Percentiles rank a stretch among this genome's conserved stretches.
phyloP scores from a whole-genome alignment of 1,284 basidiomycete species.

The Rhodotorula sp. region DNA sequence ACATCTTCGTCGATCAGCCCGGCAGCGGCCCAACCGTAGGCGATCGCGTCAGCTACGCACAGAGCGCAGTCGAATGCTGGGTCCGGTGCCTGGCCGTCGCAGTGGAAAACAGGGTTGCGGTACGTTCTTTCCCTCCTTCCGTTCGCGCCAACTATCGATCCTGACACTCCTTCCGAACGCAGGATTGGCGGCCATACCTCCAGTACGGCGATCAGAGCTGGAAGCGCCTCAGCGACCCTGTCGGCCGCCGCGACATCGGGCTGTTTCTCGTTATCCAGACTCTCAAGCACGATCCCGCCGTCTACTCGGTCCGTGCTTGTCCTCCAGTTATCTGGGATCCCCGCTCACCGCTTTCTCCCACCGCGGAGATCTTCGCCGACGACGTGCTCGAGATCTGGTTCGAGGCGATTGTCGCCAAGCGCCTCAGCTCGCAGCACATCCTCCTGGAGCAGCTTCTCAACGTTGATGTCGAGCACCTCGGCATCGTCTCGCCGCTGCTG shows the following conservation, averaged over 20 bases:
- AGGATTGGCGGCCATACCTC: constrained; percentile 70
- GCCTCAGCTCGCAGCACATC: constrained; percentile 61
- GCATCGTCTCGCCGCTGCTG: constrained; percentile 15
- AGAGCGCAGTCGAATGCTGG: constrained; percentile 74
- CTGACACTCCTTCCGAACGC: constrained; percentile 11
- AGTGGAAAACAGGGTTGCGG: constrained; percentile 63
- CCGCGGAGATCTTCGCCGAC: constrained; percentile 57
- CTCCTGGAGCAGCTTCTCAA: constrained; percentile 35
- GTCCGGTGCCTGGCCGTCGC: constrained; percentile 69
- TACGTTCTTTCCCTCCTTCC: constrained; percentile 46
- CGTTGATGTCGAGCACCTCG: neutral
- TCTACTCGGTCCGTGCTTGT: constrained; percentile 61
- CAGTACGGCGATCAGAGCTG: constrained; percentile 63
- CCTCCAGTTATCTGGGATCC: neutral
- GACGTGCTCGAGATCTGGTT: constrained; percentile 64
- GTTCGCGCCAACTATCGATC: constrained; percentile 18
- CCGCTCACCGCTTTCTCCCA: neutral
- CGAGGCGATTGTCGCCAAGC: constrained; percentile 60
- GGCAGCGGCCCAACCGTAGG: constrained; percentile 33
- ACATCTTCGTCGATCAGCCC: constrained; percentile 53
- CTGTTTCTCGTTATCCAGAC: constrained; percentile 69
- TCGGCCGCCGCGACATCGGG: constrained; percentile 65
- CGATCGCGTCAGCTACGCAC: constrained; percentile 50
- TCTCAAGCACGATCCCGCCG: constrained; percentile 64
- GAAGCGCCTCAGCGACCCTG: constrained; percentile 61